Evolutionary conservation across 1,139 yeast species (phyloP), one percentile per base, ranked within the genome.

Genomic region (Wickerhamiella pararugosa): DNA sequence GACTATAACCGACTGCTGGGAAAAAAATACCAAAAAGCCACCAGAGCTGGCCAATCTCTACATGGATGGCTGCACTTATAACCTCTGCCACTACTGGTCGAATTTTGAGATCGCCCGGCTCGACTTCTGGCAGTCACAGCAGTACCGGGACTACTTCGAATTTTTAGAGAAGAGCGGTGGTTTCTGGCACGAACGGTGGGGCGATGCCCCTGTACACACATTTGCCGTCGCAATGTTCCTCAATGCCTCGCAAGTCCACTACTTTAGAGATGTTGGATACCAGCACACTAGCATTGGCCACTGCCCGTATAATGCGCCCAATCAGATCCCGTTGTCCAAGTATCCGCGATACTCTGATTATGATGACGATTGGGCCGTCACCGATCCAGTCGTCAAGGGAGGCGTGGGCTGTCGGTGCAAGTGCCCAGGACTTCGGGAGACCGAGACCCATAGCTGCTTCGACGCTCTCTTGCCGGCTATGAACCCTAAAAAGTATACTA

Each of bases 191-290:
- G 95, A 86, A 57, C 64, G 95, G 54, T 86, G 95, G 95, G 96
- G 96, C 1, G 96, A 86, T 65, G 95, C 95, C 0, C 94, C 95
- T 0, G 75, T 86, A 2, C 96, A 84, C 58, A 79, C 94, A 1
- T 63, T 86, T 25, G 96, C 90, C 0, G 71, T 80, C 5, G 92
- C 84, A 0, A 67, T 86, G 70, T 66, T 79, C 54, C 62, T 84
- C 37, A 69, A 78, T 43, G 57, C 76, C 2, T 64, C 72, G 5
- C 83, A 84, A 45, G 65, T 86, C 8, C 96, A 86, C 61, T 86
- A 86, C 59, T 86, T 86, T 62, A 64, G 95, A 50, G 96, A 86
- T 55, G 79, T 86, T 51, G 96, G 95, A 0, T 86, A 86, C 58
- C 66, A 74, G 44, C 96, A 86, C 57, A 72, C 90, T 0, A 72